A percentile compares a stretch with the other conserved stretches of the same genome.
phyloP scores from a whole-genome alignment of 2,329 filamentous ascomycete species.

The Curvularia sp. region DNA sequence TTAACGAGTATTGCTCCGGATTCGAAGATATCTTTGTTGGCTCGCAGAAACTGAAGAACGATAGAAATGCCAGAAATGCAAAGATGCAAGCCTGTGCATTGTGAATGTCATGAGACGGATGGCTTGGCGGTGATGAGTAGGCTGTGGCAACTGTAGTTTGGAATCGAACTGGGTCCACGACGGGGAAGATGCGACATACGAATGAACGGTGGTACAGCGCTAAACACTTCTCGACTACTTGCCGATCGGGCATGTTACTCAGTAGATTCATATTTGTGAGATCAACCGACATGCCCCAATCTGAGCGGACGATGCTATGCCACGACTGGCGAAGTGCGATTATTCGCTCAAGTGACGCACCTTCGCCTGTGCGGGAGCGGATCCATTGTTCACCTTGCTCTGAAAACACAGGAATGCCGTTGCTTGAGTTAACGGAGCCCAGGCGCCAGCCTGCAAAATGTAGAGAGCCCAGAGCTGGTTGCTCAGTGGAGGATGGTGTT shows the following conservation, averaged over 20 bases:
- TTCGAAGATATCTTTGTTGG: not conserved
- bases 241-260: not conserved
- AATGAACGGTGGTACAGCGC: not conserved
- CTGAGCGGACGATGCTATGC: not conserved
- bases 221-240: slow-evolving; percentile 1
- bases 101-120: not conserved
- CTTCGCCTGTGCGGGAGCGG: not conserved
- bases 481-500: not conserved
- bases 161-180: not conserved
- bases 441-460: slow-evolving; percentile 2
- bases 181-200: not conserved
- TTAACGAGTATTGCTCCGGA: not conserved
- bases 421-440: not conserved
- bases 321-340: slow-evolving; percentile 3
- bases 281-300: not conserved
- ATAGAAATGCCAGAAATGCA: not conserved
- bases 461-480: not conserved
- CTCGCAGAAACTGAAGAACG: not conserved
- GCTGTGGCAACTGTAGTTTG: not conserved
- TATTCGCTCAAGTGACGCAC: not conserved
- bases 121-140: not conserved
- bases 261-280: not conserved
- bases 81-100: not conserved
- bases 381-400: not conserved
- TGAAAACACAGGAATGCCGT: not conserved